Conservation (phyloP, 345 rosid genomes). For the Gossypium stocksii region DNA sequence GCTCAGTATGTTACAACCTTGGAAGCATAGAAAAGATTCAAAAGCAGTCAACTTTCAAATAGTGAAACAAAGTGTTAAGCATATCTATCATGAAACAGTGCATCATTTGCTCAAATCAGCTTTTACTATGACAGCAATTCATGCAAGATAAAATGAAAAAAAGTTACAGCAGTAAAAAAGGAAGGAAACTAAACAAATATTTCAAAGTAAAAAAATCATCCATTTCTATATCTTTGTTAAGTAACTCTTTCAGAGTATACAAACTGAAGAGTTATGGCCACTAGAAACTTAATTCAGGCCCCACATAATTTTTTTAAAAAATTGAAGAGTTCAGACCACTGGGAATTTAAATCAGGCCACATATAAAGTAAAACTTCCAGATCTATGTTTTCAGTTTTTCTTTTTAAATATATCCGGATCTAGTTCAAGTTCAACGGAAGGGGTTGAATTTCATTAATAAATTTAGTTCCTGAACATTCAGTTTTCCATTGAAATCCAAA, state of each 20-base stretch:
- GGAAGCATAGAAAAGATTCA: slow-evolving; percentile 9
- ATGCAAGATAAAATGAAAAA: neutral
- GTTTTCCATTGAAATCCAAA: neutral
- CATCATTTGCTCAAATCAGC: neutral
- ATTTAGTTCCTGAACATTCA: neutral
- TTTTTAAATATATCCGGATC: neutral
- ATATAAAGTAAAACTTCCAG: neutral
- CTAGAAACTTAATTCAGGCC: neutral
- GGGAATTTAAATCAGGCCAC: neutral
- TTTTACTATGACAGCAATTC: neutral
- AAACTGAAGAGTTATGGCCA: neutral
- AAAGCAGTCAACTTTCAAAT: slow-evolving; percentile 7
- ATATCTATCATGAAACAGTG: neutral
- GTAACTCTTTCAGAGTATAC: neutral
- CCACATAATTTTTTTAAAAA: neutral
- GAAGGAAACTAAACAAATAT: neutral
- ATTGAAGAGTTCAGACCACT: neutral
- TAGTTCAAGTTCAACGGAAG: neutral
- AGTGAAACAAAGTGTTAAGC: neutral
- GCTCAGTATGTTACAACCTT: neutral
- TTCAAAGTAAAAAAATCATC: neutral
- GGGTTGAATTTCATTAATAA: neutral
- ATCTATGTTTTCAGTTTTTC: too few species aligned
- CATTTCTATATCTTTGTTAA: neutral
- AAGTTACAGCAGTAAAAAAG: neutral